Base-by-base conservation (phyloP, 2,329 filamentous ascomycete genomes). In the Talaromyces sp. region DNA sequence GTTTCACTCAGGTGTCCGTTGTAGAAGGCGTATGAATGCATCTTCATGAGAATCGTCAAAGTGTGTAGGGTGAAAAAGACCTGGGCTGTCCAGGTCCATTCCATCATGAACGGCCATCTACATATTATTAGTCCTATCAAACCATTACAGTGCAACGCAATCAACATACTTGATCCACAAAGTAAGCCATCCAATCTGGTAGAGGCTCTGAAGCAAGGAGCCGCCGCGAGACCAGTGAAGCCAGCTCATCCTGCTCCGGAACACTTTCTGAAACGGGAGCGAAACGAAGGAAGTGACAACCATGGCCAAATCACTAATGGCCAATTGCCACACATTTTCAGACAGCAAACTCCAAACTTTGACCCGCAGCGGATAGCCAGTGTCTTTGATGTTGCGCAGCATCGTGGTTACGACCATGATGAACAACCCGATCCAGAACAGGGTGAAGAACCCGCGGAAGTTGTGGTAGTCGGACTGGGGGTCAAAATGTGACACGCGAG, bases 11-110 rank as follows among this genome's bases (percentile, higher is more conserved):
- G 82, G 75, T 99, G 95, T 11, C 95, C 95, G 70, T 97, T 98
- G 80, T 99, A 99, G 75, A 98, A 99, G 27, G 92, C 90, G 72
- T 96, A 99, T 6, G 93, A 97, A 75, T 99, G 95, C 87, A 98
- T 95, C 81, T 99, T 99, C 95, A 99, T 99, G 57, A 97, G 86
- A 22, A 99, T 82, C 8, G 91, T 89, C 77, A 99, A 86, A 51
- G 92, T 89, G 76, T 99, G 95, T 36, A 99, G 81, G 11, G 93
- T 89, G 68, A 99, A 85, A 75, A 96, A 99, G 44, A 99, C 95
- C 72, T 98, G 95, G 2, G 93, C 88, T 0, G 95, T 99, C 95
- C 95, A 99, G 2, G 92, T 91, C 95, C 95, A 99, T 57, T 89
- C 83, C 9, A 96, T 82, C 68, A 88, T 75, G 66, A 98, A 98